A percentile compares a stretch with the other conserved stretches of the same genome.
These are phyloP conservation scores for Thielaviopsis euricoi DNA, from an alignment of 2,329 filamentous ascomycete genomes.

Conservation along the genomic window DNA sequence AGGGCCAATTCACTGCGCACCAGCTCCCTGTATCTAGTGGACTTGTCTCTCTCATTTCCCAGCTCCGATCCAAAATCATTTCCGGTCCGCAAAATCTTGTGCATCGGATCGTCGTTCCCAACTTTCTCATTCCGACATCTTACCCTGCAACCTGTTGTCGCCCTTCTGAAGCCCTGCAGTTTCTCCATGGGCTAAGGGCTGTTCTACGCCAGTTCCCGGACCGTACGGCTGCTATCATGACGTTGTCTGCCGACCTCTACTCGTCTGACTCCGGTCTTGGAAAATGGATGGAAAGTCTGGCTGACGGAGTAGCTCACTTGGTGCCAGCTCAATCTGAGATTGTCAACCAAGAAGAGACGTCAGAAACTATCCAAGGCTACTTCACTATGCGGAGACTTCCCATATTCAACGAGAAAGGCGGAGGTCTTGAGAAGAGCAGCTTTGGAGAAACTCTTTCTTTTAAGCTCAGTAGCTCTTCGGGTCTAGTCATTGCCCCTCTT, in stretches of 20 bases:
- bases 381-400: conserved; percentile 70
- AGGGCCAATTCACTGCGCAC: conserved; percentile 31
- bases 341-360: conserved; percentile 4
- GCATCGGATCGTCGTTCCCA: conserved; percentile 70
- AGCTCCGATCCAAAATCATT: conserved; percentile 37
- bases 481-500: conserved; percentile 74
- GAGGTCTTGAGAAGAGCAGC: conserved; percentile 50
- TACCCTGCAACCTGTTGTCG: conserved; percentile 54
- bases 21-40: conserved; percentile 1
- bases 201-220: conserved; percentile 52
- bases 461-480: conserved; percentile 61
- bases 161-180: conserved; percentile 61
- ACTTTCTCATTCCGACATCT: conserved; percentile 65
- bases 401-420: conserved; percentile 74
- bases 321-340: conserved; percentile 9
- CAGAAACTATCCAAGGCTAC: conserved; percentile 44
- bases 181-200: conserved; percentile 62
- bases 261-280: conserved; percentile 60
- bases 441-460: conserved; percentile 81
- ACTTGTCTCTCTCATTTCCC: conserved; percentile 38
- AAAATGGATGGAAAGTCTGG: conserved; percentile 71
- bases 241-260: conserved; percentile 65
- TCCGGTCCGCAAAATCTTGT: conserved; percentile 42
- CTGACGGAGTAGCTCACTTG: conserved; percentile 75
- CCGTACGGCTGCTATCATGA: conserved; percentile 55